Evolutionary conservation across 768 basidiomycete species (phyloP).

Genomic region (Xerocomellus intermedius): DNA sequence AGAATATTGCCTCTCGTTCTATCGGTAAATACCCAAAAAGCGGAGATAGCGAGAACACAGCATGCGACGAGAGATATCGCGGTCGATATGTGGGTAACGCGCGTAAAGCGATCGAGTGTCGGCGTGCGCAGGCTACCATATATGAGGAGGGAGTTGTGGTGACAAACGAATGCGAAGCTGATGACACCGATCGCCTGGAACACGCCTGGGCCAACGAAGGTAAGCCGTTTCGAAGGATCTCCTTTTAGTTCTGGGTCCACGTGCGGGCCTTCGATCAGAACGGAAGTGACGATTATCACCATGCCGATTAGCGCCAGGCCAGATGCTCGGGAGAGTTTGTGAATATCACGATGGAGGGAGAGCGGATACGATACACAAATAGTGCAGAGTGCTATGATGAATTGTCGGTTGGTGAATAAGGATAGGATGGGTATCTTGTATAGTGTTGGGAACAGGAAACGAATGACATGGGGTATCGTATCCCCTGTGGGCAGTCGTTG

Average conservation of each 20-base stretch:
- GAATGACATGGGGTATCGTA: conserved; percentile 93
- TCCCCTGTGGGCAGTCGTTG: conserved; percentile 54
- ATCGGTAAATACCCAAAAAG: conserved; percentile 86
- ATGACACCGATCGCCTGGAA: conserved; percentile 98
- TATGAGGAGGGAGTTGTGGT: conserved; percentile 96
- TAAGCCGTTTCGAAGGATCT: conserved; percentile 68
- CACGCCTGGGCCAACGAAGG: conserved; percentile 74
- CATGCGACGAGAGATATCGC: conserved; percentile 83
- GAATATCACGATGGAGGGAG: conserved; percentile 94
- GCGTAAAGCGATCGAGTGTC: conserved; percentile 89
- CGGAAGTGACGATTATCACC: conserved; percentile 86
- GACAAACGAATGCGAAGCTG: conserved; percentile 94
- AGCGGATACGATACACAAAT: conserved; percentile 90
- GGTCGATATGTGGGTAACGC: conserved; percentile 92
- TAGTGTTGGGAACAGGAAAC: conserved; percentile 74
- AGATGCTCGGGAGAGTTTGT: conserved; percentile 92
- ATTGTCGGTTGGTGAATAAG: conserved; percentile 80
- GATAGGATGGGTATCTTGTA: conserved; percentile 68
- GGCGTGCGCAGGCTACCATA: conserved; percentile 92
- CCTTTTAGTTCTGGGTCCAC: conserved; percentile 75
- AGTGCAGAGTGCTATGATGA: conserved; percentile 87
- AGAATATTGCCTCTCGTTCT: conserved; percentile 94
- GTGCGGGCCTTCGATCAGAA: conserved; percentile 79
- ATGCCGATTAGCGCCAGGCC: conserved; percentile 90
- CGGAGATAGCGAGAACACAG: conserved; percentile 78